A percentile compares a stretch with the other conserved stretches of the same genome.
These are phyloP conservation scores for Fonsecaea nubica DNA, from an alignment of 2,329 filamentous ascomycete species.

Conservation along the genomic window DNA sequence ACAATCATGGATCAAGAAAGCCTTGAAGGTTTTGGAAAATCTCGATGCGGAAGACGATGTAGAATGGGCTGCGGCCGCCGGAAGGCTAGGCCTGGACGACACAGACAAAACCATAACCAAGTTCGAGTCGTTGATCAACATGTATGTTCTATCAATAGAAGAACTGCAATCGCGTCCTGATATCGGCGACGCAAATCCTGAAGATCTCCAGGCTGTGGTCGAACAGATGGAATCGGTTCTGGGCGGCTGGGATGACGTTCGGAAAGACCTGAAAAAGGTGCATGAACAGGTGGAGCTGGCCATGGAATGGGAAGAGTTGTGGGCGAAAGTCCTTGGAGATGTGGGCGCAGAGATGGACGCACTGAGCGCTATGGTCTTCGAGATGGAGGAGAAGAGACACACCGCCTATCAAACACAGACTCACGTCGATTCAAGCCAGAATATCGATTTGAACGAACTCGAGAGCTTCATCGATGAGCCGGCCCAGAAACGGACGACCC, in stretches of 20 bases:
- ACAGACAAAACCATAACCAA: constrained; percentile 74
- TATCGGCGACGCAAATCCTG: constrained; percentile 71
- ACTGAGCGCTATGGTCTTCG: constrained; percentile 81
- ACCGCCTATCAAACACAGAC: constrained; percentile 69
- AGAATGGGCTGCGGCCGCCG: constrained; percentile 91
- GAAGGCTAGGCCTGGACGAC: constrained; percentile 61
- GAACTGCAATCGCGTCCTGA: constrained; percentile 81
- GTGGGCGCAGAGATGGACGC: constrained; percentile 88
- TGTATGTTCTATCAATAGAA: constrained; percentile 94
- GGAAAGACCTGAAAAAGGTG: constrained; percentile 75
- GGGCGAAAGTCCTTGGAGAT: constrained; percentile 90
- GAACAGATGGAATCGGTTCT: constrained; percentile 88
- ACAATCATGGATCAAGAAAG: constrained; percentile 89
- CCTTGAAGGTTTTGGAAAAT: constrained; percentile 83
- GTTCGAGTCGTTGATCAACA: constrained; percentile 87
- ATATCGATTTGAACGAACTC: constrained; percentile 81
- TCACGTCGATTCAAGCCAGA: constrained; percentile 65
- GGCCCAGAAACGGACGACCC: constrained; percentile 57
- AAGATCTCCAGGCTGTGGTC: constrained; percentile 77
- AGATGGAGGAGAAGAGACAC: constrained; percentile 96
- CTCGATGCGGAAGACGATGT: constrained; percentile 96
- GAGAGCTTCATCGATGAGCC: constrained; percentile 94
- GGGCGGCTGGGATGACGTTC: constrained; percentile 82
- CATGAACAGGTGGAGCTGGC: constrained; percentile 93
- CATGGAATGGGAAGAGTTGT: constrained; percentile 99